These are phyloP conservation scores for Tolypocladium inflatum DNA, from an alignment of 2,329 filamentous ascomycete species.

Conservation along the genomic window DNA sequence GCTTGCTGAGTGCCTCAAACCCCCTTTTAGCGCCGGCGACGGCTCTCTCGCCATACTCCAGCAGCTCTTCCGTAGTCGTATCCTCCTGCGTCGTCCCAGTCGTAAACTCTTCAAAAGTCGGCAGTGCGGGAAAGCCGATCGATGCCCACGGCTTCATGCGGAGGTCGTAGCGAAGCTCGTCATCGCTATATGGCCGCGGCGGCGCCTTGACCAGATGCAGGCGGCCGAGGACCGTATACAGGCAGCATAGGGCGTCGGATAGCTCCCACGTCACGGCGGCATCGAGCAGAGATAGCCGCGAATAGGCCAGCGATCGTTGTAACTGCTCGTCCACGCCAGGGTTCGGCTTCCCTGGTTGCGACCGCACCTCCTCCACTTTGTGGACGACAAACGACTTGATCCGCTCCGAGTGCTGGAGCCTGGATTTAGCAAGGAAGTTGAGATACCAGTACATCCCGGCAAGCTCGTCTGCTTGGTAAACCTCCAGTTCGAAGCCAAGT, in stretches of 20 bases:
- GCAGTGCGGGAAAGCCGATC: conserved; percentile 58
- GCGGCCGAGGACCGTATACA: conserved; percentile 59
- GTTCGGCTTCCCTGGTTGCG: conserved; percentile 4
- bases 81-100: conserved; percentile 30
- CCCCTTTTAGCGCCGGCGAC: conserved; percentile 41
- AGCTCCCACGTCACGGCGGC: conserved; percentile 52
- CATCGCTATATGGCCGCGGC: conserved; percentile 54
- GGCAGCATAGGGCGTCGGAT: conserved; percentile 42
- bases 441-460: conserved; percentile 89
- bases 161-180: conserved; percentile 65
- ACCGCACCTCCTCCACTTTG: conserved; percentile 21
- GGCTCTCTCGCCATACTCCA: conserved; percentile 35
- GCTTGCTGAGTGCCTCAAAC: conserved; percentile 45
- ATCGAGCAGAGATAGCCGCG: conserved; percentile 54
- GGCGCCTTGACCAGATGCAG: conserved; percentile 42
- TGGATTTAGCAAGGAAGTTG: conserved; percentile 59
- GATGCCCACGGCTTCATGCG: conserved; percentile 76
- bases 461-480: conserved; percentile 80
- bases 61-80: conserved; percentile 27
- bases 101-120: conserved; percentile 52
- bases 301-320: conserved; percentile 39
- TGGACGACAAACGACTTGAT: conserved; percentile 57
- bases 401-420: conserved; percentile 60
- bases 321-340: conserved; percentile 31
- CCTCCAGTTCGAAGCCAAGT: conserved; percentile 85